A percentile compares a stretch with the other conserved stretches of the same genome.
phyloP scores from a whole-genome alignment of 2,329 filamentous ascomycete genomes.

The Daldinia sp. region DNA sequence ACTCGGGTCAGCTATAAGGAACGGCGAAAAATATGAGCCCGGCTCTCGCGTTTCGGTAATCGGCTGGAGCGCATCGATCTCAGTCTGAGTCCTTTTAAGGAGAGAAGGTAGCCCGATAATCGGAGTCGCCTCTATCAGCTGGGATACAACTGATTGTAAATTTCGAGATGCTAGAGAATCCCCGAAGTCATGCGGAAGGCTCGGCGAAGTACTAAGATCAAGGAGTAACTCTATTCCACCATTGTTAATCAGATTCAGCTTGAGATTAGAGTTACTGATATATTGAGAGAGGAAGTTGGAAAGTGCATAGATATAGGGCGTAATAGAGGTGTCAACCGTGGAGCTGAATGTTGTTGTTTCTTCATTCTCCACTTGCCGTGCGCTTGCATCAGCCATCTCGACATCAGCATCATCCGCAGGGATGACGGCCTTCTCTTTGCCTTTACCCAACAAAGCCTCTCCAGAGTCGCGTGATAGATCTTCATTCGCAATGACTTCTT shows the following conservation, averaged over 20 bases:
- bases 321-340: conserved; percentile 54
- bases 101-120: conserved; percentile 84
- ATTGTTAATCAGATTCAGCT: conserved; percentile 75
- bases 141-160: conserved; percentile 76
- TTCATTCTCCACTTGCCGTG: conserved; percentile 34
- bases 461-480: conserved; percentile 45
- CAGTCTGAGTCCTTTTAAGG: conserved; percentile 74
- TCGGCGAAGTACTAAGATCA: conserved; percentile 83
- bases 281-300: conserved; percentile 80
- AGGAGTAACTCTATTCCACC: conserved; percentile 86
- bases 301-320: conserved; percentile 77
- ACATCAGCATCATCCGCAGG: conserved; percentile 59
- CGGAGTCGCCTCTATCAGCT: conserved; percentile 81
- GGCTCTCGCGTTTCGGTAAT: conserved; percentile 64
- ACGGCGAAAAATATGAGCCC: conserved; percentile 74
- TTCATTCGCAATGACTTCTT: conserved; percentile 64
- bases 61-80: conserved; percentile 72
- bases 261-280: conserved; percentile 76
- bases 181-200: conserved; percentile 77
- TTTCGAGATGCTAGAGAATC: conserved; percentile 73
- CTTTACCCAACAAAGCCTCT: conserved; percentile 41
- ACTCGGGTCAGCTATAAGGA: conserved; percentile 58
- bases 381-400: conserved; percentile 69
- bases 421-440: conserved; percentile 50
- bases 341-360: conserved; percentile 30